Conservation (phyloP, 192 early-diverging fungal genomes). For the Pecoramyces ruminantium region DNA sequence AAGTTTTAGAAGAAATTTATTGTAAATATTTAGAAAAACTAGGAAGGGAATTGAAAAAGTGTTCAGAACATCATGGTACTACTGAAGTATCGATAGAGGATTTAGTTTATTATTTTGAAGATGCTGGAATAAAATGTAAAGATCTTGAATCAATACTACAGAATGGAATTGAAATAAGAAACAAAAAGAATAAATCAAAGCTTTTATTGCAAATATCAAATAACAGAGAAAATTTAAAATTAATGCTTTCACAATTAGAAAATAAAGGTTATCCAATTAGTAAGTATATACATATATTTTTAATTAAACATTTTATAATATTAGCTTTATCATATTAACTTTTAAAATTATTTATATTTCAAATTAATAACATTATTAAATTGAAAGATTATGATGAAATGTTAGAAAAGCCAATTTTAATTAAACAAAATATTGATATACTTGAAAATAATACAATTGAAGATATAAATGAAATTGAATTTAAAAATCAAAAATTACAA, state of each 20-base stretch:
- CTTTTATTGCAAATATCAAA: neutral
- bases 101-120: neutral
- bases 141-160: neutral
- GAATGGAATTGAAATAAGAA: neutral
- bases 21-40: neutral
- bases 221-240: neutral
- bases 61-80: neutral
- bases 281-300: neutral
- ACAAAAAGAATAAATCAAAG: neutral
- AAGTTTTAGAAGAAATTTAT: neutral
- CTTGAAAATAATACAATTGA: neutral
- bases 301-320: too few species aligned
- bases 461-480: neutral
- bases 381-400: neutral
- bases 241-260: neutral
- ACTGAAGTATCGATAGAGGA: neutral
- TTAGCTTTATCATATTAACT: too few species aligned
- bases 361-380: neutral
- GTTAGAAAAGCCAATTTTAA: neutral
- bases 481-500: too few species aligned
- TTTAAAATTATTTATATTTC: too few species aligned
- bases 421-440: neutral
- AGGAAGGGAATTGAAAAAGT: neutral
- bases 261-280: neutral
- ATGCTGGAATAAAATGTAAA: neutral